phyloP scores from a whole-genome alignment of 2,329 filamentous ascomycete genomes.

The Pyrenophora graminea region DNA sequence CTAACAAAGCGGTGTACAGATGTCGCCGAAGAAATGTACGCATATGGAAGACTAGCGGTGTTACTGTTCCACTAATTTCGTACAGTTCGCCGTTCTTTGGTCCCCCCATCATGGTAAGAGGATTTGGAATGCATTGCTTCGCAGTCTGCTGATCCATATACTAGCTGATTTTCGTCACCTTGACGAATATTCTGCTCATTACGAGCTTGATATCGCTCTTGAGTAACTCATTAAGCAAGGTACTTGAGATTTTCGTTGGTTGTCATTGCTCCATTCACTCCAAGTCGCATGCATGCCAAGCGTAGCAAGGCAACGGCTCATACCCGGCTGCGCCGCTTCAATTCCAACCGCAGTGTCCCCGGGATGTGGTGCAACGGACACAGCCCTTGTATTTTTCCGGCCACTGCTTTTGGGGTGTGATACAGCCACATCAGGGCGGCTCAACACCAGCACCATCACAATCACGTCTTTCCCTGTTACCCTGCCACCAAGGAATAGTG shows the following conservation, averaged over 20 bases:
- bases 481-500: not conserved
- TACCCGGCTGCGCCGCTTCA: slow-evolving; percentile 26
- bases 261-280: slow-evolving; percentile 14
- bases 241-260: slow-evolving; percentile 41
- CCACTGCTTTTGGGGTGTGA: slow-evolving; percentile 3
- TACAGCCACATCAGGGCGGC: slow-evolving; percentile 7
- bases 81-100: slow-evolving; percentile 56
- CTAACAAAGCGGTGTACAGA: slow-evolving; percentile 43
- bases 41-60: not conserved
- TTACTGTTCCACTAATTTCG: slow-evolving; percentile 16
- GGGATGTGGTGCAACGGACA: not conserved
- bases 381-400: slow-evolving; percentile 2
- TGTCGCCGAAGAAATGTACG: slow-evolving; percentile 52
- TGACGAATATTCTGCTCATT: slow-evolving; percentile 78
- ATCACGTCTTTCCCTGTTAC: not conserved
- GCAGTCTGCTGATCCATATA: slow-evolving; percentile 31
- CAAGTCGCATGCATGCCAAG: slow-evolving; percentile 21
- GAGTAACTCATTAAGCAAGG: slow-evolving; percentile 71
- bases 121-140: slow-evolving; percentile 13
- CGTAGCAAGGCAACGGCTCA: slow-evolving; percentile 16
- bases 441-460: slow-evolving; percentile 1
- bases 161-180: slow-evolving; percentile 71
- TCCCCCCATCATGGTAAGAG: slow-evolving; percentile 56
- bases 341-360: slow-evolving; percentile 16
- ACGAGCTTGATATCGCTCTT: slow-evolving; percentile 78